Evolutionary conservation across 2,329 filamentous ascomycete genomes (phyloP).

Genomic region (Shiraia sp.): DNA sequence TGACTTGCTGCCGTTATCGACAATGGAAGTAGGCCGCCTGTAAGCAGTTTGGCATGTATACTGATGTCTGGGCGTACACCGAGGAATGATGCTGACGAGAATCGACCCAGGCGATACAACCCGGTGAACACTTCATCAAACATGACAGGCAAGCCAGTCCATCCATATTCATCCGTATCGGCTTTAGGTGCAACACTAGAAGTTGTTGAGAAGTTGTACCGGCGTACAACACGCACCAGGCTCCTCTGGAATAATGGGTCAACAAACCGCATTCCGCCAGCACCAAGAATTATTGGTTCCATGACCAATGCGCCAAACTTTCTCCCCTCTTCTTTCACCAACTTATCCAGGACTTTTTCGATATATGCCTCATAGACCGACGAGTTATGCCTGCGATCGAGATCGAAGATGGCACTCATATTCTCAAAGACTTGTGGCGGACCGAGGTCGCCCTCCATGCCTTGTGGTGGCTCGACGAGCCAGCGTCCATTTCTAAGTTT

Average conservation of each 20-base stretch:
- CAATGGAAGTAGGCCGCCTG: slow-evolving; percentile 77
- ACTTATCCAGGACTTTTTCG: slow-evolving; percentile 53
- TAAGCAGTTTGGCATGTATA: slow-evolving; percentile 82
- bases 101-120: slow-evolving; percentile 76
- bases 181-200: not conserved
- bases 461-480: slow-evolving; percentile 62
- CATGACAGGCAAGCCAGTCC: slow-evolving; percentile 67
- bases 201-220: slow-evolving; percentile 57
- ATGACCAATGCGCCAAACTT: slow-evolving; percentile 79
- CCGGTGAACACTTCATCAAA: slow-evolving; percentile 91
- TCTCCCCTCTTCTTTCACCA: slow-evolving; percentile 60
- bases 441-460: slow-evolving; percentile 54
- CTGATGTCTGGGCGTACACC: slow-evolving; percentile 71
- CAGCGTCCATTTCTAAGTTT: slow-evolving; percentile 69
- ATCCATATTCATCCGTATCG: slow-evolving; percentile 44
- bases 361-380: slow-evolving; percentile 66
- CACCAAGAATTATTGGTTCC: slow-evolving; percentile 81
- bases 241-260: slow-evolving; percentile 80
- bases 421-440: slow-evolving; percentile 38
- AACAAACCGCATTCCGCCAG: slow-evolving; percentile 82
- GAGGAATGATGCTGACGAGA: slow-evolving; percentile 72
- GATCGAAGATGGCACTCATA: slow-evolving; percentile 39
- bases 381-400: not conserved
- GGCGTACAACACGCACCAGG: slow-evolving; percentile 70
- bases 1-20: slow-evolving; percentile 76